Percentiles rank a stretch among this genome's conserved stretches.
Evolutionary conservation across 768 basidiomycete genomes (phyloP).

Genomic region (Psilocybe cubensis): DNA sequence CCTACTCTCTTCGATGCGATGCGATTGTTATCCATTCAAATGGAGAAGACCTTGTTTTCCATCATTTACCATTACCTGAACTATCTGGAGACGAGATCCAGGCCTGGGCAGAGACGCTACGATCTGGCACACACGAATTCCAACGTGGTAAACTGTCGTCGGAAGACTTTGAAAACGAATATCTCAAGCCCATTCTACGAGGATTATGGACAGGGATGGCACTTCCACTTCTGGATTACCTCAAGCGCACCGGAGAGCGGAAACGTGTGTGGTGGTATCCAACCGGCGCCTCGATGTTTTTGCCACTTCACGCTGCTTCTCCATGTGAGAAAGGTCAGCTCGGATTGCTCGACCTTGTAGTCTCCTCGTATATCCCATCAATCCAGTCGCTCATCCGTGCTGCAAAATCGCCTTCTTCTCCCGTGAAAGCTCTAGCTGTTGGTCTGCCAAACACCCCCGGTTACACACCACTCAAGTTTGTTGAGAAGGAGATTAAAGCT

Average conservation of each 20-base stretch:
- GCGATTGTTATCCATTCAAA: background rate
- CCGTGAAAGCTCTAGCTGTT: background rate
- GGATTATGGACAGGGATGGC: background rate
- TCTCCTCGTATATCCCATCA: slow-evolving; percentile 3
- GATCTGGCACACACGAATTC: background rate
- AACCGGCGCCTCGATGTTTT: background rate
- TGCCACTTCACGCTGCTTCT: slow-evolving; percentile 6
- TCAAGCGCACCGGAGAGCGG: background rate
- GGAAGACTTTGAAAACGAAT: background rate
- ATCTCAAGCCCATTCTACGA: background rate
- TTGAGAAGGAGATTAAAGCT: background rate
- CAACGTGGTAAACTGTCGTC: background rate
- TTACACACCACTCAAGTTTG: background rate
- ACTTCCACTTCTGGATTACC: background rate
- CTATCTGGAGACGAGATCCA: background rate
- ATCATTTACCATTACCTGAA: background rate
- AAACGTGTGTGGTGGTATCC: slow-evolving; percentile 2
- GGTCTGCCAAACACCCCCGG: slow-evolving; percentile 4
- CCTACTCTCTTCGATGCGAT: background rate
- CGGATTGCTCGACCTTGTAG: background rate
- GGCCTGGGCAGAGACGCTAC: background rate
- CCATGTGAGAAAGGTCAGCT: slow-evolving; percentile 1
- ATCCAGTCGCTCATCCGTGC: slow-evolving; percentile 8
- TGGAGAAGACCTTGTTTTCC: background rate
- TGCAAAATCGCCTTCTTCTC: background rate